Evolutionary conservation across 2,329 filamentous ascomycete species (phyloP).

Genomic region (Cercospora citrullina): DNA sequence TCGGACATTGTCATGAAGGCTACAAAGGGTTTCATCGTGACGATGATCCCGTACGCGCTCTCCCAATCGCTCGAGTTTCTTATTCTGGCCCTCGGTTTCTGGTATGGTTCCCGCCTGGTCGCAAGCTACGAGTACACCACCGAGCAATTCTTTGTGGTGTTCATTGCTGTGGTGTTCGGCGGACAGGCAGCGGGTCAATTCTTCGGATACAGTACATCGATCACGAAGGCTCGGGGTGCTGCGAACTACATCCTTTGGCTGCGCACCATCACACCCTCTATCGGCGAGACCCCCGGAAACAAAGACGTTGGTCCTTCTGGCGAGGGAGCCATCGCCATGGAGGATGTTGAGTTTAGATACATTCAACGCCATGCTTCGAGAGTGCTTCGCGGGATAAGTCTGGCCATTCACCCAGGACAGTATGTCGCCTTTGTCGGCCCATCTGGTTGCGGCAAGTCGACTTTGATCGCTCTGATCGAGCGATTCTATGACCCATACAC

Average conservation of each 20-base stretch:
- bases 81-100: conserved; percentile 39
- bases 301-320: conserved; percentile 31
- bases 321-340: conserved; percentile 30
- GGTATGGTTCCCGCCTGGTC: conserved; percentile 40
- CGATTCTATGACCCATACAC: conserved; percentile 48
- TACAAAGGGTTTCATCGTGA: conserved; percentile 25
- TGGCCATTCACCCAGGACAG: conserved; percentile 41
- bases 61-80: conserved; percentile 40
- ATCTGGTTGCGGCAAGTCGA: conserved; percentile 52
- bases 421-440: conserved; percentile 52
- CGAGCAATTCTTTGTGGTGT: conserved; percentile 58
- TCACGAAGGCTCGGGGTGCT: conserved; percentile 39
- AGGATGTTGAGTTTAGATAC: conserved; percentile 37
- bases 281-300: conserved; percentile 42
- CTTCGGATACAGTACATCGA: conserved; percentile 58
- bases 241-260: conserved; percentile 52
- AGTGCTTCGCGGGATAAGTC: conserved; percentile 34
- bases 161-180: conserved; percentile 64
- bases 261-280: conserved; percentile 40
- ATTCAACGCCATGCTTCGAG: conserved; percentile 29
- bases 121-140: conserved; percentile 38
- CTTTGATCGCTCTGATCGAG: conserved; percentile 49
- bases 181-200: conserved; percentile 67
- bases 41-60: conserved; percentile 35
- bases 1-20: conserved; percentile 31